These are phyloP conservation scores for Lichtheimia ramosa DNA, from an alignment of 371 early-diverging fungal species.

Conservation along the genomic window DNA sequence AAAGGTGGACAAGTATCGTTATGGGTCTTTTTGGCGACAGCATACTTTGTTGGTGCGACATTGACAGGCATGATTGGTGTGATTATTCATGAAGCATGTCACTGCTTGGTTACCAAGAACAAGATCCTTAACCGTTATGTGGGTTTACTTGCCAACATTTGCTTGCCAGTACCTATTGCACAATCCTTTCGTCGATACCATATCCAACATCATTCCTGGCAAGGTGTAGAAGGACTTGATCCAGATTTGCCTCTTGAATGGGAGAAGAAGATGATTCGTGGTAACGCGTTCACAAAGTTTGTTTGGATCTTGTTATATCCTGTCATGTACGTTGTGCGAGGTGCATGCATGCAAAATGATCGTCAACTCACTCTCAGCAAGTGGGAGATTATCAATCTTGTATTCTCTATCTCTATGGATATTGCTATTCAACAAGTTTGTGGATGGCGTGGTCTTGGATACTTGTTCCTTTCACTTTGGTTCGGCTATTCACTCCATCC, in stretches of 20 bases:
- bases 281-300: constrained; percentile 74
- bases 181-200: constrained; percentile 92
- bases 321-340: constrained; percentile 89
- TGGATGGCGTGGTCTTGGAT: constrained; percentile 71
- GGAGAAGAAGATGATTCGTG: constrained; percentile 80
- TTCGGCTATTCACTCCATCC: constrained; percentile 94
- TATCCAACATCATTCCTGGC: constrained; percentile 95
- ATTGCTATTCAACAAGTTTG: constrained; percentile 56
- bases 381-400: constrained; percentile 85
- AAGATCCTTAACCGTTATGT: constrained; percentile 77
- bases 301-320: constrained; percentile 88
- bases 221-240: constrained; percentile 94
- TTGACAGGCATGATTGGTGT: constrained; percentile 76
- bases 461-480: constrained; percentile 79
- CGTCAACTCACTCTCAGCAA: constrained; percentile 65
- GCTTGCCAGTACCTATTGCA: constrained; percentile 80
- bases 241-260: constrained; percentile 93
- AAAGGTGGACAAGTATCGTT: constrained; percentile 48
- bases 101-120: constrained; percentile 74
- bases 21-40: constrained; percentile 57
- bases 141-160: constrained; percentile 84
- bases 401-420: constrained; percentile 67
- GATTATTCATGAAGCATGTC: constrained; percentile 92
- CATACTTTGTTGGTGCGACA: constrained; percentile 87
- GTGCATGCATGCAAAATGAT: constrained; percentile 66